Evolutionary conservation across 306 rosid species (phyloP).

Genomic region (Prunus salicina): DNA sequence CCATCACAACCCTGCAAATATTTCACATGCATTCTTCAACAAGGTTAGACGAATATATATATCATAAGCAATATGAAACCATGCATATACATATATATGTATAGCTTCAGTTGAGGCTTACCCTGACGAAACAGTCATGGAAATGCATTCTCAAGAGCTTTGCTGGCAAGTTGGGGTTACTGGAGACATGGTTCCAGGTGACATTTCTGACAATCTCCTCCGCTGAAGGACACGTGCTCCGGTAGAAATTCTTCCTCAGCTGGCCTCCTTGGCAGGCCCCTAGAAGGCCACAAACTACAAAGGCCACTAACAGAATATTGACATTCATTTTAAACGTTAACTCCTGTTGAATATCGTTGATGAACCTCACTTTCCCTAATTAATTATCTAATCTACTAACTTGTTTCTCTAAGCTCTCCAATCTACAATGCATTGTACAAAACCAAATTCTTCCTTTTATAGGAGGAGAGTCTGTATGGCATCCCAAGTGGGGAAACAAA

Average conservation of each 20-base stretch:
- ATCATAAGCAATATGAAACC: background rate
- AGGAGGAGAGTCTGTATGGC: background rate
- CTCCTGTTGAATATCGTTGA: background rate
- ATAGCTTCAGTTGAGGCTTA: background rate
- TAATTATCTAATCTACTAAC: no score
- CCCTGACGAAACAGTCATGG: conserved; percentile 69
- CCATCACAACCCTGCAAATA: conserved; percentile 56
- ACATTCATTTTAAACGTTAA: background rate
- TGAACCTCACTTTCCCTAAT: no score
- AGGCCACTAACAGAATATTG: background rate
- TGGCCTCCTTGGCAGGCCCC: conserved; percentile 31
- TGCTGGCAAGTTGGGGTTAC: conserved; percentile 37
- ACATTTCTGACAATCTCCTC: conserved; percentile 38
- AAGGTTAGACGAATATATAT: background rate
- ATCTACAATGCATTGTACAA: background rate
- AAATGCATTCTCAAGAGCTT: conserved; percentile 57
- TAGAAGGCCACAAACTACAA: background rate
- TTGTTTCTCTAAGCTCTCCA: background rate
- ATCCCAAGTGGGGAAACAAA: background rate
- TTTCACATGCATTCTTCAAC: background rate
- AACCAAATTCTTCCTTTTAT: background rate
- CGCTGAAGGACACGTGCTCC: conserved; percentile 32
- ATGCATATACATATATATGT: background rate
- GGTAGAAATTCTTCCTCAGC: conserved; percentile 38
- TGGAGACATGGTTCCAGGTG: conserved; percentile 34